These are phyloP conservation scores for Pichia sp. DNA, from an alignment of 1,139 yeast species.

Conservation along the genomic window DNA sequence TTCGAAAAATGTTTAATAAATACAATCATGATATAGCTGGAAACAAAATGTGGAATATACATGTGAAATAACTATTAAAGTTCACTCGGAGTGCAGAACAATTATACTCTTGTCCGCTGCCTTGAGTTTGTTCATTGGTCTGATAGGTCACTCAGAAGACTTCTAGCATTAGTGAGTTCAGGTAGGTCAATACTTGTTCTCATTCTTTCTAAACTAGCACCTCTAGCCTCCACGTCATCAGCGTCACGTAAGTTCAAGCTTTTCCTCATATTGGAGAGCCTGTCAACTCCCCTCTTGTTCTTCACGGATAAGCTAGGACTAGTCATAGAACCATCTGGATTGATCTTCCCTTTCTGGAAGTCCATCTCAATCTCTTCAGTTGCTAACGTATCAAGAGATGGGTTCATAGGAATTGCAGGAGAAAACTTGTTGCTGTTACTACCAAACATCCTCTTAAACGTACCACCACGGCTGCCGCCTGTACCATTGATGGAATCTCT, in stretches of 20 bases:
- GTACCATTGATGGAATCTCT: constrained; percentile 32
- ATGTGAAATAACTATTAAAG: too few relatives aligned
- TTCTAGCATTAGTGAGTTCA: constrained; percentile 27
- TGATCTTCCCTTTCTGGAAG: constrained; percentile 25
- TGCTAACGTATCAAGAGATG: constrained; percentile 26
- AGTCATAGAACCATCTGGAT: constrained; percentile 17
- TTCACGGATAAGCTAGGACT: constrained; percentile 24
- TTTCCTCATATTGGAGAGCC: constrained; percentile 21
- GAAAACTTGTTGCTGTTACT: constrained; percentile 14
- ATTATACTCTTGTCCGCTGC: too few relatives aligned
- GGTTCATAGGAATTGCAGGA: constrained; percentile 15
- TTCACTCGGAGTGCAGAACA: too few relatives aligned
- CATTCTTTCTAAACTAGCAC: constrained; percentile 19
- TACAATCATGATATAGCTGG: too few relatives aligned
- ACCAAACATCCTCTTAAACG: constrained; percentile 21
- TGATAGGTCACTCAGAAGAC: constrained; percentile 24
- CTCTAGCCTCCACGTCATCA: constrained; percentile 16
- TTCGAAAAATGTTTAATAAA: too few relatives aligned
- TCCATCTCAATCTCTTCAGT: constrained; percentile 49
- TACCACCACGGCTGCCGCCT: constrained; percentile 23
- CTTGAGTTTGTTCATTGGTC: too few relatives aligned
- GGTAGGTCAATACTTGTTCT: constrained; percentile 29
- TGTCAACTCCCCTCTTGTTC: constrained; percentile 17
- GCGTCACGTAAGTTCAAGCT: constrained; percentile 9
- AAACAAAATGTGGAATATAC: too few relatives aligned